Percentiles rank a stretch among this genome's conserved stretches.
These are phyloP conservation scores for Sclerotinia minor DNA, from an alignment of 2,329 filamentous ascomycete species.

Conservation along the genomic window DNA sequence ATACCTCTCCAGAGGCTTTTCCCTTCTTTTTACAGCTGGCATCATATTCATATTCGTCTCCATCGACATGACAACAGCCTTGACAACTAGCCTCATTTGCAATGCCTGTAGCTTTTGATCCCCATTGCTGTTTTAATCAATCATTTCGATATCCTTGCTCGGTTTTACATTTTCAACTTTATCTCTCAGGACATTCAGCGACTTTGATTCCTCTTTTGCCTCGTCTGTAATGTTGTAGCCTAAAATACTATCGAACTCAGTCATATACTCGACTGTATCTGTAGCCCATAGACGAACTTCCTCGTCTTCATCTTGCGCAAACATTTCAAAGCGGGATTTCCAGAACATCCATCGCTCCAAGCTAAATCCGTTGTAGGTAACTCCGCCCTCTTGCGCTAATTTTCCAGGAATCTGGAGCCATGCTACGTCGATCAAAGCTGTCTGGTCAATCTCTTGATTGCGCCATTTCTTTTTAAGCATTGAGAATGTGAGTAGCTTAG, in stretches of 20 bases:
- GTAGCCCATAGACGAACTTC: neutral
- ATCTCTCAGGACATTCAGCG: neutral
- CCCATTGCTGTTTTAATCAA: accelerated
- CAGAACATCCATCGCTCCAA: neutral
- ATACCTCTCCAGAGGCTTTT: neutral
- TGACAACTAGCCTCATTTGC: no score
- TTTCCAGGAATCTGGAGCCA: neutral
- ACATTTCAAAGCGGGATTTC: neutral
- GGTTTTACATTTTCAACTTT: neutral
- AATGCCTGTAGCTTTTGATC: neutral
- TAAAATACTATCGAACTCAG: neutral
- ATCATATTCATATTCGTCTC: neutral
- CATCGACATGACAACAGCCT: neutral
- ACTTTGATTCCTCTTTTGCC: neutral
- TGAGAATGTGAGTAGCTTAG: neutral
- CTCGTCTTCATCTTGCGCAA: neutral
- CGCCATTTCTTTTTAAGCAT: neutral
- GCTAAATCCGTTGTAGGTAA: neutral
- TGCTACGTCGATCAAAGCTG: neutral
- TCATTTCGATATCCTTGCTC: neutral
- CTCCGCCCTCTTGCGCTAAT: neutral
- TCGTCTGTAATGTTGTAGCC: no score
- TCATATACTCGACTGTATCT: neutral
- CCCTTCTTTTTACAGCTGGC: neutral
- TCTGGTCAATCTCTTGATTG: neutral